Base-by-base conservation (phyloP, 371 early-diverging fungal genomes). In the Mortierella sp. region DNA sequence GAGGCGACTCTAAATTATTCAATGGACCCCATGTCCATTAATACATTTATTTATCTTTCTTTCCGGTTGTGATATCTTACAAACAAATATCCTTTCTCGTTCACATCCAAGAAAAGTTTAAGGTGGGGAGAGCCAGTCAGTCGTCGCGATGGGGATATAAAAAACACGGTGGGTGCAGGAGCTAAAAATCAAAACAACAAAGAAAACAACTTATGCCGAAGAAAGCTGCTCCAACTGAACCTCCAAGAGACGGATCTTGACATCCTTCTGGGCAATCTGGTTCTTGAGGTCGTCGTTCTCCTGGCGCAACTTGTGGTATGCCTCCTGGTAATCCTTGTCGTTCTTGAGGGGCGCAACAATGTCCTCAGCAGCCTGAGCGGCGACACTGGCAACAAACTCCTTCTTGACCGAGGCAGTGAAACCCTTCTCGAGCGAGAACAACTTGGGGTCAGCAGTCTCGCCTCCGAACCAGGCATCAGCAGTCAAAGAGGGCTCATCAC, bases 391-490 rank as follows among this genome's bases (percentile, higher is more conserved):
- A 10, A 92, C 92, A 88, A 97, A 97, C 76, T 97, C 97, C 87
- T 94, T 94, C 84, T 94, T 93, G 44, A 89, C 90, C 74, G 95
- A 89, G 18, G 91, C 91, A 29, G 88, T 89, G 88, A 95, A 97
- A 16, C 97, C 97, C 49, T 90, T 89, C 80, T 98, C 99, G 72
- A 99, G 93, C 77, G 91, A 92, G 68, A 98, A 93, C 32, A 96
- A 88, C 79, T 93, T 91, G 21, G 97, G 97, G 51, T 94, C 90
- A 8, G 95, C 93, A 60, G 93, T 90, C 84, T 97, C 94, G 48
- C 99, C 99, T 18, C 84, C 89, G 84, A 99, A 97, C 91, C 93
- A 99, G 80, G 97, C 97, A 74, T 95, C 97, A 6, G 97, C 96
- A 38, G 97, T 92, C 76, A 99, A 86, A 4, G 99, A 91, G 10